Conservation (phyloP, 2,329 filamentous ascomycete genomes). For the Westerdykella ornata region DNA sequence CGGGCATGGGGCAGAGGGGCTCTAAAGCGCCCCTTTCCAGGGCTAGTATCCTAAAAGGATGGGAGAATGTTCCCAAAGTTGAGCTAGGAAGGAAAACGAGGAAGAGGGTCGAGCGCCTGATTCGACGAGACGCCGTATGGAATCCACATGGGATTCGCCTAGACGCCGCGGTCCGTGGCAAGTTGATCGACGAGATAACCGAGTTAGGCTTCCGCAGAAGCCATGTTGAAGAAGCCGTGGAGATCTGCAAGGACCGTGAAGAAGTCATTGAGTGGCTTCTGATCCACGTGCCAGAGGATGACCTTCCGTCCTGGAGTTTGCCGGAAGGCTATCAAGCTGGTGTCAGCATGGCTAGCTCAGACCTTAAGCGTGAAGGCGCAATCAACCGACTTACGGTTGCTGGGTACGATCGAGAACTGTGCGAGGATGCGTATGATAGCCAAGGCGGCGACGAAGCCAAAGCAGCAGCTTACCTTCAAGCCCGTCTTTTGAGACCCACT, state of each 20-base stretch:
- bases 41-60: slow-evolving; percentile 57
- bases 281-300: slow-evolving; percentile 94
- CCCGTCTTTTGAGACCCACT: slow-evolving; percentile 50
- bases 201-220: slow-evolving; percentile 81
- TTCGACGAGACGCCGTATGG: slow-evolving; percentile 76
- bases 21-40: slow-evolving; percentile 30
- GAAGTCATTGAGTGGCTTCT: slow-evolving; percentile 94
- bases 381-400: slow-evolving; percentile 74
- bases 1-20: slow-evolving; percentile 26
- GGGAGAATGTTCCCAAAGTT: slow-evolving; percentile 79
- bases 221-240: slow-evolving; percentile 81
- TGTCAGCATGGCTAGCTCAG: slow-evolving; percentile 74
- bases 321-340: slow-evolving; percentile 89
- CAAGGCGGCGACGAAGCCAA: slow-evolving; percentile 64
- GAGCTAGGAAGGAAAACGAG: slow-evolving; percentile 84
- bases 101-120: slow-evolving; percentile 68
- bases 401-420: slow-evolving; percentile 81
- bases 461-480: slow-evolving; percentile 74
- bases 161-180: slow-evolving; percentile 49
- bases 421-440: slow-evolving; percentile 67
- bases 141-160: slow-evolving; percentile 72
- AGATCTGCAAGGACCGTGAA: slow-evolving; percentile 82
- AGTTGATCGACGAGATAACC: slow-evolving; percentile 65
- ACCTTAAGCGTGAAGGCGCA: slow-evolving; percentile 72
- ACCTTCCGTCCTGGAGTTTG: slow-evolving; percentile 85